Evolutionary conservation across 345 rosid genomes (phyloP).

Genomic region (Mangifera indica): DNA sequence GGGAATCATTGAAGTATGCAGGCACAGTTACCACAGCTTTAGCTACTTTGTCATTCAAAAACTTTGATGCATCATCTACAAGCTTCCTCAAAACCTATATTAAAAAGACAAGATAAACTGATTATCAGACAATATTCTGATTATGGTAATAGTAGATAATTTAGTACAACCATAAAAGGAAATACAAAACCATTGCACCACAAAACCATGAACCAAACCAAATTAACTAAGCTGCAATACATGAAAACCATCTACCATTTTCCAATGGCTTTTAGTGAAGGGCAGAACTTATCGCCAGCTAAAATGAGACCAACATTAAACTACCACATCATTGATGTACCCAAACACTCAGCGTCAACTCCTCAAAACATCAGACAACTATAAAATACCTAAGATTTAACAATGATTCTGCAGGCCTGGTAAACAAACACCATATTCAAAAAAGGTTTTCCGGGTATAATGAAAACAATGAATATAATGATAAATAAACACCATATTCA

Average conservation of each 20-base stretch:
- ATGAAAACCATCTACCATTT: too few species aligned
- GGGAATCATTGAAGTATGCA: constrained; percentile 84
- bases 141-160: neutral
- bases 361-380: neutral
- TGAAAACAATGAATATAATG: too few species aligned
- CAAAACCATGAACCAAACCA: neutral
- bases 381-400: too few species aligned
- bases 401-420: too few species aligned
- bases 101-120: constrained; percentile 4
- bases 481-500: too few species aligned
- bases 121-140: neutral
- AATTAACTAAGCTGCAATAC: neutral
- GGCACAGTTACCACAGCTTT: constrained; percentile 78
- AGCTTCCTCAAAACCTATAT: constrained; percentile 90
- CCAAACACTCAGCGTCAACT: neutral
- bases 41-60: constrained; percentile 62
- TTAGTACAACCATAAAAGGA: too few species aligned
- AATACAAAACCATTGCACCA: too few species aligned
- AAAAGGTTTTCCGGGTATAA: too few species aligned
- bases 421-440: too few species aligned
- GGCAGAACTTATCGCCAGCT: neutral
- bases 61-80: constrained; percentile 90
- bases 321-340: neutral
- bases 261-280: neutral
- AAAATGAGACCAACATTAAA: neutral